These are phyloP conservation scores for Fusarium odoratissimum DNA, from an alignment of 2,329 filamentous ascomycete genomes.

Conservation along the genomic window DNA sequence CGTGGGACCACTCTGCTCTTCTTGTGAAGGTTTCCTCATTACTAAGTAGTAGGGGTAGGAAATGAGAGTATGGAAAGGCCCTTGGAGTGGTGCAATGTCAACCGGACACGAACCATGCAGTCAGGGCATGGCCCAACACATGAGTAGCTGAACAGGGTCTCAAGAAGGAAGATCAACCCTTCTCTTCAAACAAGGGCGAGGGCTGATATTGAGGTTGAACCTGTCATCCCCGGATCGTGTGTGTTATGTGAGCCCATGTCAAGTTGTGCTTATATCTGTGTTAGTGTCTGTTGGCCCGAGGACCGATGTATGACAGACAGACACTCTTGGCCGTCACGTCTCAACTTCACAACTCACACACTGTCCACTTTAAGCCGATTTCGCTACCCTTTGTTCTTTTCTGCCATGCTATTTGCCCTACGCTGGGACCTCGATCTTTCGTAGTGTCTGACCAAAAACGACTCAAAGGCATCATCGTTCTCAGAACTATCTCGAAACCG, in stretches of 20 bases:
- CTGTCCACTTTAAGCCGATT: not conserved
- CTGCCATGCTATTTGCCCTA: not conserved
- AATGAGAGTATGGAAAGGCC: not conserved
- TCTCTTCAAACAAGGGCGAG: slow-evolving; percentile 21
- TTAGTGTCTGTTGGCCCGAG: slow-evolving; percentile 22
- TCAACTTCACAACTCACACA: slow-evolving; percentile 10
- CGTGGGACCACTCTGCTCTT: slow-evolving; percentile 11
- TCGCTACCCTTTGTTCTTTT: not conserved
- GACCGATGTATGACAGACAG: slow-evolving; percentile 23
- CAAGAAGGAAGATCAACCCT: slow-evolving; percentile 3
- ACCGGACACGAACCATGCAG: not conserved
- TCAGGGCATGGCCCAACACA: not conserved
- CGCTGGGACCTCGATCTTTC: not conserved
- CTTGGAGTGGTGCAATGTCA: slow-evolving; percentile 6
- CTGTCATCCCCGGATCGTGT: slow-evolving; percentile 22
- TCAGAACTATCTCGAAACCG: slow-evolving; percentile 11
- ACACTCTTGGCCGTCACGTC: slow-evolving; percentile 12
- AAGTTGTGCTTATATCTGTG: slow-evolving; percentile 24
- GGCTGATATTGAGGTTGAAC: slow-evolving; percentile 7
- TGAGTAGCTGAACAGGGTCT: slow-evolving; percentile 1
- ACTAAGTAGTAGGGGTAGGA: not conserved
- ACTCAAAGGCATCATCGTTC: slow-evolving; percentile 6
- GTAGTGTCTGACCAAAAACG: slow-evolving; percentile 2
- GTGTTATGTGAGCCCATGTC: slow-evolving; percentile 11
- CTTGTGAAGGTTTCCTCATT: not conserved